Percentiles rank a stretch among this genome's conserved stretches.
phyloP scores from a whole-genome alignment of 495 filamentous ascomycete species.

The Xylaria longipes region DNA sequence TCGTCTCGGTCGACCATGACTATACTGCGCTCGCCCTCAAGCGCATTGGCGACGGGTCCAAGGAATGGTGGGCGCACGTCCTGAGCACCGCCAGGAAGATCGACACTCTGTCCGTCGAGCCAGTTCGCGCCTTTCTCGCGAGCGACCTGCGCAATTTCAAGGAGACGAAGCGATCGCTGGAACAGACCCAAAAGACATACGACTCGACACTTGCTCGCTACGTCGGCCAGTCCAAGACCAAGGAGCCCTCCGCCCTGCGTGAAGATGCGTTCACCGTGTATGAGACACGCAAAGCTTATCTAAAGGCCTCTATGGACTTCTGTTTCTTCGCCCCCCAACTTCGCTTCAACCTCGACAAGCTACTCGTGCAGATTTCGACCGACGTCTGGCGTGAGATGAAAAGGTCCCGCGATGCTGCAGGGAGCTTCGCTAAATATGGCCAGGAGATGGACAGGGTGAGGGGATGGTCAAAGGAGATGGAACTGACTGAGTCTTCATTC shows the following conservation, averaged over 20 bases:
- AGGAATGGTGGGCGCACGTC: conserved; percentile 84
- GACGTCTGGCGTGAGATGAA: conserved; percentile 89
- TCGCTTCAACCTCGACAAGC: conserved; percentile 77
- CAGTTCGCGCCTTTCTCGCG: conserved; percentile 75
- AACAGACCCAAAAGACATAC: conserved; percentile 81
- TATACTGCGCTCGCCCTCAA: conserved; percentile 88
- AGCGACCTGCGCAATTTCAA: conserved; percentile 68
- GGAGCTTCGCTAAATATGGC: conserved; percentile 65
- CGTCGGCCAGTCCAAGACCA: conserved; percentile 83
- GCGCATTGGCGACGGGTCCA: conserved; percentile 80
- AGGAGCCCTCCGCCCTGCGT: conserved; percentile 86
- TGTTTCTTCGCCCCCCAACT: conserved; percentile 85
- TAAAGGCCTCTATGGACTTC: conserved; percentile 92
- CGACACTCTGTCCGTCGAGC: conserved; percentile 78
- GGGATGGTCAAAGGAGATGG: conserved; percentile 94
- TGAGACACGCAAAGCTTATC: conserved; percentile 88
- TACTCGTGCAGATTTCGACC: conserved; percentile 82
- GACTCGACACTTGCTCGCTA: conserved; percentile 83
- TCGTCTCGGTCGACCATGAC: conserved; percentile 83
- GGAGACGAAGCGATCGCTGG: conserved; percentile 76
- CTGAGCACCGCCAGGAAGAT: conserved; percentile 73
- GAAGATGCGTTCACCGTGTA: conserved; percentile 97
- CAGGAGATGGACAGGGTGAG: conserved; percentile 87
- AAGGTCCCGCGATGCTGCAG: conserved; percentile 64
- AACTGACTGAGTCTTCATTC: conserved; percentile 78